Conservation (phyloP, 2,329 filamentous ascomycete genomes). For the Pseudocercospora eumusae region DNA sequence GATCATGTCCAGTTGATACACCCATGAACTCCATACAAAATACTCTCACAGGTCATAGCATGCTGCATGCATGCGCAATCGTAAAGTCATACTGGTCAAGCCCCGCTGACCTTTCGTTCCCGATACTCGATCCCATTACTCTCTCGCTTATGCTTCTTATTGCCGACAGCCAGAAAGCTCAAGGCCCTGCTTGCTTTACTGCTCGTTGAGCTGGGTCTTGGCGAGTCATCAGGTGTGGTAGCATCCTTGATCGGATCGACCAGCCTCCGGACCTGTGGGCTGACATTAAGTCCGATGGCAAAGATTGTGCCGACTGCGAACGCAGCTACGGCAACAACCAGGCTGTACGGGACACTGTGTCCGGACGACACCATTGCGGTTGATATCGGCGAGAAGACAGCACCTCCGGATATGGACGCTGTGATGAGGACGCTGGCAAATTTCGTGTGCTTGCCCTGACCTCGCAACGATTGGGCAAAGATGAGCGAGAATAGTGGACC, state of each 20-base stretch:
- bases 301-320: slow-evolving; percentile 56
- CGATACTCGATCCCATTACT: slow-evolving; percentile 30
- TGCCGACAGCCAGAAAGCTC: slow-evolving; percentile 37
- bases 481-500: slow-evolving; percentile 62
- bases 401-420: slow-evolving; percentile 56
- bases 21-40: neutral
- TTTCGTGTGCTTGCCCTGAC: slow-evolving; percentile 60
- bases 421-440: slow-evolving; percentile 57
- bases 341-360: slow-evolving; percentile 51
- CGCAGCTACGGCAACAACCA: slow-evolving; percentile 55
- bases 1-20: neutral
- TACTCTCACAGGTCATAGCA: neutral
- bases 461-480: slow-evolving; percentile 60
- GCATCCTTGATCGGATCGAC: slow-evolving; percentile 43
- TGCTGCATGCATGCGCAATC: neutral
- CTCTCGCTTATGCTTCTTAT: slow-evolving; percentile 28
- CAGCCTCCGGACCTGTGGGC: slow-evolving; percentile 51
- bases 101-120: slow-evolving; percentile 28
- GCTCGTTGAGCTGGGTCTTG: slow-evolving; percentile 33
- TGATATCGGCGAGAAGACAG: slow-evolving; percentile 58
- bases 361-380: slow-evolving; percentile 48
- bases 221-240: slow-evolving; percentile 11
- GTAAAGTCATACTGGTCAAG: slow-evolving; percentile 5
- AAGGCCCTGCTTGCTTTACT: slow-evolving; percentile 37
- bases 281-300: slow-evolving; percentile 56